Conservation (phyloP, 1,284 basidiomycete species). For the Ustilago hordei region DNA sequence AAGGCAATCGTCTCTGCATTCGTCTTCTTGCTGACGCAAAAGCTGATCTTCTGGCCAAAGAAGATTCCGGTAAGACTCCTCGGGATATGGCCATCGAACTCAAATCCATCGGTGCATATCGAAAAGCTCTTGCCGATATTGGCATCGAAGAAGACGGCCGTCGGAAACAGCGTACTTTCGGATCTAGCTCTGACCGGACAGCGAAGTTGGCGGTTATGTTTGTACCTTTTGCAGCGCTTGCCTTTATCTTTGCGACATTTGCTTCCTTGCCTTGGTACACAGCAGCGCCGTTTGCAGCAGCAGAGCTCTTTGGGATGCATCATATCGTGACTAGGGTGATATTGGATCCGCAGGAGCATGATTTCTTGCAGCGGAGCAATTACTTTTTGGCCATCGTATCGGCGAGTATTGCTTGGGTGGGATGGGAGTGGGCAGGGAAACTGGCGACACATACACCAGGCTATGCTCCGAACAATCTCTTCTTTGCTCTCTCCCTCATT, state of each 20-base stretch:
- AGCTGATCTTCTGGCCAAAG: constrained; percentile 83
- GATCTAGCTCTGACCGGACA: constrained; percentile 80
- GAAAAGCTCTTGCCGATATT: constrained; percentile 86
- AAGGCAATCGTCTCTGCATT: constrained; percentile 88
- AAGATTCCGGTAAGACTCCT: constrained; percentile 86
- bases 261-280: constrained; percentile 89
- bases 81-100: constrained; percentile 94
- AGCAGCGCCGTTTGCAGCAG: constrained; percentile 82
- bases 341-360: constrained; percentile 47
- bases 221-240: constrained; percentile 82
- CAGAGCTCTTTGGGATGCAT: constrained; percentile 90
- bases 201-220: constrained; percentile 84
- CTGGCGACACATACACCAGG: constrained; percentile 70
- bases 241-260: constrained; percentile 84
- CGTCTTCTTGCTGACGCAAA: constrained; percentile 85
- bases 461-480: constrained; percentile 80
- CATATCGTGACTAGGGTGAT: constrained; percentile 74
- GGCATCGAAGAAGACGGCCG: constrained; percentile 73
- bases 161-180: constrained; percentile 40
- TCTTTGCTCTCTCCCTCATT: constrained; percentile 79
- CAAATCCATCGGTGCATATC: constrained; percentile 83
- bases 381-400: constrained; percentile 93
- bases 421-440: constrained; percentile 80
- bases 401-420: constrained; percentile 87
- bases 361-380: constrained; percentile 72